phyloP scores from a whole-genome alignment of 257 asterid species.

The Primulina tabacum region DNA sequence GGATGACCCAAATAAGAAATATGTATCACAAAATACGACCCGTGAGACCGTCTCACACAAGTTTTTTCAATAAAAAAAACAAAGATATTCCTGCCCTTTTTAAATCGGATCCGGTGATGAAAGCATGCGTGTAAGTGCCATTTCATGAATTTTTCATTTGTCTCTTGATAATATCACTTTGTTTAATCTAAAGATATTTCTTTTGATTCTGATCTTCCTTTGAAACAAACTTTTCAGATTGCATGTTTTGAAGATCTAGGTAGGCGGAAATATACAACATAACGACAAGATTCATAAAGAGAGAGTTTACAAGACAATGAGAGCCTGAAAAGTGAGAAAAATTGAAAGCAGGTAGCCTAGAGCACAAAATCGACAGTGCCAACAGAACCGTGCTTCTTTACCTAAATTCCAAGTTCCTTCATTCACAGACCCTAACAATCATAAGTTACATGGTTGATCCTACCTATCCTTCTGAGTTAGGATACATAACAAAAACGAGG shows the following conservation, averaged over 20 bases:
- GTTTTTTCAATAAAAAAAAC: too few relatives aligned
- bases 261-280: too few relatives aligned
- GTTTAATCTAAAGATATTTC: too few relatives aligned
- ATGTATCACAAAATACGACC: too few relatives aligned
- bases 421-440: constrained; percentile 16
- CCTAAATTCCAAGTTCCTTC: constrained; percentile 8
- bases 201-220: background rate
- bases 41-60: too few relatives aligned
- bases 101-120: too few relatives aligned
- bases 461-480: constrained; percentile 29
- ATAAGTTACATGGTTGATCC: constrained; percentile 31
- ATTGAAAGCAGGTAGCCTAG: background rate
- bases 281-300: background rate
- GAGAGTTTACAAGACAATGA: background rate
- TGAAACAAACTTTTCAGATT: background rate
- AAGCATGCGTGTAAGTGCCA: too few relatives aligned
- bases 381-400: constrained; percentile 9
- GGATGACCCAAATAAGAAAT: too few relatives aligned
- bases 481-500: constrained; percentile 20
- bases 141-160: too few relatives aligned
- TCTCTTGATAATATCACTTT: too few relatives aligned
- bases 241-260: background rate
- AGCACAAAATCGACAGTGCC: background rate
- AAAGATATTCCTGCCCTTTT: too few relatives aligned
- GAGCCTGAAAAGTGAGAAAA: background rate